These are phyloP conservation scores for Solanum pinnatisectum DNA, from an alignment of 257 asterid species.

Conservation along the genomic window DNA sequence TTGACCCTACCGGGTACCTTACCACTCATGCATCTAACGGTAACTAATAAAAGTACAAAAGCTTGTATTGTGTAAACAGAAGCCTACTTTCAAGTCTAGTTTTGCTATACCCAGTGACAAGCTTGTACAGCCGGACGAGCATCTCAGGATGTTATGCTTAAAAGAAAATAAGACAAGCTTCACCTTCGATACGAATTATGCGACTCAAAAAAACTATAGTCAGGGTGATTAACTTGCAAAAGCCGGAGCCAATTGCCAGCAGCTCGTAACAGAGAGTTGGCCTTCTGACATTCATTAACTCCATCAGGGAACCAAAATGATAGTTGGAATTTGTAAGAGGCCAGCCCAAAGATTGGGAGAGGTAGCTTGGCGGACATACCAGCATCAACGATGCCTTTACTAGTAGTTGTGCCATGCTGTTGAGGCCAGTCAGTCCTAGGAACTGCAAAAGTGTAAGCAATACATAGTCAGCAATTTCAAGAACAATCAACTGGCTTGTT, in stretches of 20 bases:
- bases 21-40: background rate
- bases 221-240: slow-evolving; percentile 68
- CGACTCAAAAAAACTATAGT: slow-evolving; percentile 51
- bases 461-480: background rate
- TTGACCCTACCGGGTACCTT: background rate
- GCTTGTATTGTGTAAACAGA: background rate
- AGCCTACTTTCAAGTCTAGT: background rate
- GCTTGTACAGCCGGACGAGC: background rate
- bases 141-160: background rate
- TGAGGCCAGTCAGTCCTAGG: slow-evolving; percentile 1
- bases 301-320: slow-evolving; percentile 46
- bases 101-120: background rate
- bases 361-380: slow-evolving; percentile 31
- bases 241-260: slow-evolving; percentile 75
- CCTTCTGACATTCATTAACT: slow-evolving; percentile 41
- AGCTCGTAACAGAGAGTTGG: slow-evolving; percentile 41
- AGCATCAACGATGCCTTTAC: slow-evolving; percentile 20
- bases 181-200: slow-evolving; percentile 45
- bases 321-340: slow-evolving; percentile 62
- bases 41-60: background rate
- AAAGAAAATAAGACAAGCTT: background rate
- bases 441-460: slow-evolving; percentile 1
- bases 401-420: slow-evolving; percentile 17
- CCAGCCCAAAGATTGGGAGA: slow-evolving; percentile 70
- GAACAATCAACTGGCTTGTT: background rate